These are phyloP conservation scores for Populus hybrid DNA, from an alignment of 441 rosid genomes.

Conservation along the genomic window DNA sequence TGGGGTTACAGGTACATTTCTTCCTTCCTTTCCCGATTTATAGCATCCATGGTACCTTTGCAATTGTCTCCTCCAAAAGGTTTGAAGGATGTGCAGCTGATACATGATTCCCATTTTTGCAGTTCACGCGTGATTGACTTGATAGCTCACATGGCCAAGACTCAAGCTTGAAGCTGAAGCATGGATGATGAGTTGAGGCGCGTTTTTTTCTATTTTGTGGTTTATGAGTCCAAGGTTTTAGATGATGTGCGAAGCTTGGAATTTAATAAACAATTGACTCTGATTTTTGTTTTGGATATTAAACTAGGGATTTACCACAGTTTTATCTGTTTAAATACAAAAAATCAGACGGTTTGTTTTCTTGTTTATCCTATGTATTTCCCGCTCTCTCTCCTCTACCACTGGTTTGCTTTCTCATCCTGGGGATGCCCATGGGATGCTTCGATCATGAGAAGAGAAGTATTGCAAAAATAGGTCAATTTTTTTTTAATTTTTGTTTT, in stretches of 20 bases:
- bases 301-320: background rate
- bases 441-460: background rate
- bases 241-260: background rate
- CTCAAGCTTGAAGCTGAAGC: conserved; percentile 18
- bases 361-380: background rate
- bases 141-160: conserved; percentile 60
- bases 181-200: too few species aligned
- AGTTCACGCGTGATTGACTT: conserved; percentile 71
- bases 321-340: background rate
- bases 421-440: background rate
- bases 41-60: background rate
- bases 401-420: background rate
- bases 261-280: background rate
- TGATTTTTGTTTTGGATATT: background rate
- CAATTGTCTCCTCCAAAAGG: background rate
- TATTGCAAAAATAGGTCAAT: too few species aligned
- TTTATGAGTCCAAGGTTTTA: background rate
- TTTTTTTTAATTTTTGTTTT: too few species aligned
- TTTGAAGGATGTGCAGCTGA: background rate
- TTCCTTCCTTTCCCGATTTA: background rate
- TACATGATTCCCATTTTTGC: conserved; percentile 16
- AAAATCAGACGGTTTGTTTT: background rate
- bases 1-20: conserved; percentile 73
- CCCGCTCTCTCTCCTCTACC: background rate
- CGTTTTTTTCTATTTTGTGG: background rate